Evolutionary conservation across 2,329 filamentous ascomycete genomes (phyloP).

Genomic region (Claviceps pusilla): DNA sequence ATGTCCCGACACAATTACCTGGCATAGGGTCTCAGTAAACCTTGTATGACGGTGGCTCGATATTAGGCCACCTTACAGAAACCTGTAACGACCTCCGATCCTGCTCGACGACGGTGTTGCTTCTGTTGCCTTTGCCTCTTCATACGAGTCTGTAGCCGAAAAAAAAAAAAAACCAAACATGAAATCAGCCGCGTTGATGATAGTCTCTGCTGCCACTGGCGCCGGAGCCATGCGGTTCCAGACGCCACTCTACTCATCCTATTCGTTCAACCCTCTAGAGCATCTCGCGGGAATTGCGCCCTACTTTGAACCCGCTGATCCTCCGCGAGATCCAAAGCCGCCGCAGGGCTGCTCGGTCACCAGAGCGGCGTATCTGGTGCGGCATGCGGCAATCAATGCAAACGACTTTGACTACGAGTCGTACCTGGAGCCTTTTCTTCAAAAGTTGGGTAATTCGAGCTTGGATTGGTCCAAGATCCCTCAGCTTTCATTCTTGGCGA

Average conservation of each 20-base stretch:
- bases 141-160: neutral
- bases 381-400: constrained; percentile 46
- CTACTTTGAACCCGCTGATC: constrained; percentile 41
- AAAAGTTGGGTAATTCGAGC: constrained; percentile 44
- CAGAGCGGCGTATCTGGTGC: constrained; percentile 39
- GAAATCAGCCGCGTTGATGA: neutral
- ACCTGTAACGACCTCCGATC: neutral
- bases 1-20: no score
- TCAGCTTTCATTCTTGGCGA: constrained; percentile 37
- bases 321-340: constrained; percentile 16
- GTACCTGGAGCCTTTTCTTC: constrained; percentile 40
- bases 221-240: constrained; percentile 2
- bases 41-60: neutral
- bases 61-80: neutral
- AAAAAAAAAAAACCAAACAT: neutral
- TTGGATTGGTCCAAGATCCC: constrained; percentile 43
- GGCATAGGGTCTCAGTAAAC: neutral
- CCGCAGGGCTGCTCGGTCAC: constrained; percentile 36
- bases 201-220: neutral
- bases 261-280: constrained; percentile 37
- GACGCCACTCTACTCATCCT: constrained; percentile 26
- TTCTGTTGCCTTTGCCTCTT: neutral
- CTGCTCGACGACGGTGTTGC: neutral
- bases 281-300: constrained; percentile 41
- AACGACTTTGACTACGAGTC: constrained; percentile 44